A percentile compares a stretch with the other conserved stretches of the same genome.
These are phyloP conservation scores for Lactifluus pinguis DNA, from an alignment of 768 basidiomycete species.

Conservation along the genomic window DNA sequence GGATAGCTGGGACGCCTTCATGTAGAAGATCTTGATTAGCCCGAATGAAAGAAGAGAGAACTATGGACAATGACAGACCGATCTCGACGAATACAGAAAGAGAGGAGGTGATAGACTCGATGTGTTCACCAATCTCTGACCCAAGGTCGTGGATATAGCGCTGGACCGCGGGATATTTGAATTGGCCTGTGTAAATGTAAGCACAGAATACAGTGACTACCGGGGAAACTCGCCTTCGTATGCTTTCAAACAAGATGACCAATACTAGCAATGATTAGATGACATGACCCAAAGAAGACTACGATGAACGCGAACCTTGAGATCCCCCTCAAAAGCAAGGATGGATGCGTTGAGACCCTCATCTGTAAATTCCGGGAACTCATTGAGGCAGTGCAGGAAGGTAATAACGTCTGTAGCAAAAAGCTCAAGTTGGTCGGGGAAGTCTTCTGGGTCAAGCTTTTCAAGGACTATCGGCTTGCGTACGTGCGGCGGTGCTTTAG, in stretches of 20 bases:
- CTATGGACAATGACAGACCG: conserved; percentile 34
- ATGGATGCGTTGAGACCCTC: conserved; percentile 64
- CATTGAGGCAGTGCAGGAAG: conserved; percentile 62
- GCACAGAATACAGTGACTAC: not conserved
- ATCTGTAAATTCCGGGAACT: conserved; percentile 72
- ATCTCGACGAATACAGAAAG: conserved; percentile 72
- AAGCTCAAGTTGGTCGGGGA: conserved; percentile 54
- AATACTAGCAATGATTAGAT: conserved; percentile 40
- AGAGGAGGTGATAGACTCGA: conserved; percentile 57
- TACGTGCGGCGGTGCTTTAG: conserved; percentile 35
- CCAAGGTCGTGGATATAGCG: conserved; percentile 66
- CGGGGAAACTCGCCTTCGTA: conserved; percentile 40
- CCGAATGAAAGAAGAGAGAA: not conserved
- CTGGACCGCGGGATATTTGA: conserved; percentile 62
- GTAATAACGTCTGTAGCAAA: conserved; percentile 59
- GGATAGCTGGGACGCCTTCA: conserved; percentile 67
- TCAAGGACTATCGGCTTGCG: conserved; percentile 46
- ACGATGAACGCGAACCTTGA: conserved; percentile 38
- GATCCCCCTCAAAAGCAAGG: conserved; percentile 56
- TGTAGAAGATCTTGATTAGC: not conserved
- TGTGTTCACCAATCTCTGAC: conserved; percentile 67
- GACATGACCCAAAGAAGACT: not conserved
- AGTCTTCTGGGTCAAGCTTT: conserved; percentile 52
- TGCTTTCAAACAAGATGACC: conserved; percentile 61
- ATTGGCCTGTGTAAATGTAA: conserved; percentile 42